Evolutionary conservation across 2,329 filamentous ascomycete genomes (phyloP).

Genomic region (Diplocarpon mali): DNA sequence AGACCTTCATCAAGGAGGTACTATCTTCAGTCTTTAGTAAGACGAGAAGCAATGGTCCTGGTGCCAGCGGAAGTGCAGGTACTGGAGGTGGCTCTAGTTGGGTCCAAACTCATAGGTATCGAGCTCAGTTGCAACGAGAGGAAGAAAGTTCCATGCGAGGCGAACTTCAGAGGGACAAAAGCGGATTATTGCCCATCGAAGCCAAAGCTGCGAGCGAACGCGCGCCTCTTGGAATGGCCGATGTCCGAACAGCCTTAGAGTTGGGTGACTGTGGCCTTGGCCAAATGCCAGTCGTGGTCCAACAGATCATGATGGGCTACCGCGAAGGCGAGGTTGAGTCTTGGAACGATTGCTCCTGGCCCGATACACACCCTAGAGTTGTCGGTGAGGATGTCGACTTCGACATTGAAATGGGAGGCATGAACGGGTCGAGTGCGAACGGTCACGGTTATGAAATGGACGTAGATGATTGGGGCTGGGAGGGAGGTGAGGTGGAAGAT

Average conservation of each 20-base stretch:
- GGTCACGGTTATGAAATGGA: slow-evolving; percentile 42
- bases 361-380: slow-evolving; percentile 24
- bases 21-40: slow-evolving; percentile 52
- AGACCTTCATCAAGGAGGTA: slow-evolving; percentile 57
- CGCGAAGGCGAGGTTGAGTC: slow-evolving; percentile 66
- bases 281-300: slow-evolving; percentile 65
- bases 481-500: slow-evolving; percentile 44
- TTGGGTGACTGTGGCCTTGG: slow-evolving; percentile 66
- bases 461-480: slow-evolving; percentile 51
- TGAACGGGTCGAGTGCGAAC: slow-evolving; percentile 35
- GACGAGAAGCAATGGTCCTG: slow-evolving; percentile 53
- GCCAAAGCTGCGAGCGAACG: slow-evolving; percentile 64
- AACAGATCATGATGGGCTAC: slow-evolving; percentile 58
- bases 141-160: slow-evolving; percentile 64
- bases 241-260: slow-evolving; percentile 64
- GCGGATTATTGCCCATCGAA: slow-evolving; percentile 70
- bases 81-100: slow-evolving; percentile 56
- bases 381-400: slow-evolving; percentile 28
- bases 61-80: slow-evolving; percentile 48
- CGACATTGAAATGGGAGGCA: slow-evolving; percentile 27
- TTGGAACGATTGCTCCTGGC: slow-evolving; percentile 45
- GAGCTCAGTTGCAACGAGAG: slow-evolving; percentile 61
- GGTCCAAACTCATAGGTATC: slow-evolving; percentile 72
- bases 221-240: slow-evolving; percentile 63
- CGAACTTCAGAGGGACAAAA: slow-evolving; percentile 62